These are phyloP conservation scores for Prunus fruticosa DNA, from an alignment of 306 rosid genomes.

Conservation along the genomic window DNA sequence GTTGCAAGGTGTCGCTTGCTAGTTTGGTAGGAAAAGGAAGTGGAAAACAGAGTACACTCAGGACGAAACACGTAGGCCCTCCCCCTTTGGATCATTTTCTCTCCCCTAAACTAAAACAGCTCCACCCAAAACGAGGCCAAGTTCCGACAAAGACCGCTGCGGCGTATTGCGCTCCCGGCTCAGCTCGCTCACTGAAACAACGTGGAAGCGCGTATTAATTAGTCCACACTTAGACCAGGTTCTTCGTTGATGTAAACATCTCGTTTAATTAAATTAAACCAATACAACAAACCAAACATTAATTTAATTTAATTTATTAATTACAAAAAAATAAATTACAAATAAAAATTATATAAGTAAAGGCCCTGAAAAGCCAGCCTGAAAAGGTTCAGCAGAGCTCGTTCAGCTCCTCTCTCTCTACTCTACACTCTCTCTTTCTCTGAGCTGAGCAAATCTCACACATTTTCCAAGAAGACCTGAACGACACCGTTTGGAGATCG, in stretches of 20 bases:
- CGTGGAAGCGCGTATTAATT: slow-evolving; percentile 25
- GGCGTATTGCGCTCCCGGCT: neutral
- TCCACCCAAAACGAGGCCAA: neutral
- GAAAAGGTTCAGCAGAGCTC: slow-evolving; percentile 29
- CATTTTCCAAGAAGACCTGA: slow-evolving; percentile 19
- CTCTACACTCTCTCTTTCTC: slow-evolving; percentile 10
- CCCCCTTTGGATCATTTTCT: neutral
- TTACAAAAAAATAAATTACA: neutral
- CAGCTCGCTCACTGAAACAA: neutral
- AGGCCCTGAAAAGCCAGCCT: slow-evolving; percentile 26
- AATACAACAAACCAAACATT: neutral
- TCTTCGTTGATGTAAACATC: slow-evolving; percentile 5
- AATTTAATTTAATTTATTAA: neutral
- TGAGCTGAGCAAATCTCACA: slow-evolving; percentile 22
- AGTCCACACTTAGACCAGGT: neutral
- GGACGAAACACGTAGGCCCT: neutral
- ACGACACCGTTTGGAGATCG: slow-evolving; percentile 11
- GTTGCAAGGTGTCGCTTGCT: neutral
- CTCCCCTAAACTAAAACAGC: neutral
- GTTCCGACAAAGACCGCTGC: neutral
- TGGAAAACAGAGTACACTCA: neutral
- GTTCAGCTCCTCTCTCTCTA: neutral
- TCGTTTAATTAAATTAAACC: neutral
- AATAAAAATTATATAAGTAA: slow-evolving; percentile 8
- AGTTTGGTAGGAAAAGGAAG: neutral